phyloP scores from a whole-genome alignment of 176 grass and related monocot species.

The Themeda triandra region DNA sequence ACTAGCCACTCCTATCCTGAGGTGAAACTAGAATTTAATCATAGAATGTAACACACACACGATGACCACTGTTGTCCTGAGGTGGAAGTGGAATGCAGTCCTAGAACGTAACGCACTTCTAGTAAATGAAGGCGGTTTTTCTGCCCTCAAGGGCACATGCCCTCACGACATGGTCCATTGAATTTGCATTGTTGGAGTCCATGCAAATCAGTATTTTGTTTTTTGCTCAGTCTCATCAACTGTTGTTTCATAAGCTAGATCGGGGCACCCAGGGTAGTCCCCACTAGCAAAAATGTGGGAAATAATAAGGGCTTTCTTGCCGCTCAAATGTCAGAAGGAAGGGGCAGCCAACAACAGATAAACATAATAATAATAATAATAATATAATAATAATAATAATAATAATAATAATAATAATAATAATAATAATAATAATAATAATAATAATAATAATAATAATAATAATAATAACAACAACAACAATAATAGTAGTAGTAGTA shows the following conservation, averaged over 20 bases:
- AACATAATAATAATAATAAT: not conserved
- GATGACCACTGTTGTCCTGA: too few relatives aligned
- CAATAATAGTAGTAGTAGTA: too few relatives aligned
- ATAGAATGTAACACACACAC: too few relatives aligned
- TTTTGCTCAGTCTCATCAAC: slow-evolving; percentile 54
- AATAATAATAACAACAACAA: not conserved
- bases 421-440: not conserved
- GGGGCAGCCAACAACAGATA: not conserved
- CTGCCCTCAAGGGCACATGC: too few relatives aligned
- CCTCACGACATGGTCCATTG: too few relatives aligned
- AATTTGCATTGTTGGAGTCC: slow-evolving; percentile 60
- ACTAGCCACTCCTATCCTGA: not conserved
- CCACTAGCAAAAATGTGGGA: slow-evolving; percentile 90
- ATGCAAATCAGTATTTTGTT: slow-evolving; percentile 71
- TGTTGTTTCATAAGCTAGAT: slow-evolving; percentile 80
- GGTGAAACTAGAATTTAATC: too few relatives aligned
- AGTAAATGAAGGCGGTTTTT: too few relatives aligned
- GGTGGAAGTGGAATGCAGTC: slow-evolving; percentile 33
- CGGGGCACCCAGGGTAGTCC: slow-evolving; percentile 80
- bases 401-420: not conserved
- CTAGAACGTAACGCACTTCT: slow-evolving; percentile 58
- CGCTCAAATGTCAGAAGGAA: not conserved
- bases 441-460: not conserved
- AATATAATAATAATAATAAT: not conserved
- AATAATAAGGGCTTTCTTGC: slow-evolving; percentile 73